A percentile compares a stretch with the other conserved stretches of the same genome.
Evolutionary conservation across 2,329 filamentous ascomycete genomes (phyloP).

Genomic region (Pseudogymnoascus sp.): DNA sequence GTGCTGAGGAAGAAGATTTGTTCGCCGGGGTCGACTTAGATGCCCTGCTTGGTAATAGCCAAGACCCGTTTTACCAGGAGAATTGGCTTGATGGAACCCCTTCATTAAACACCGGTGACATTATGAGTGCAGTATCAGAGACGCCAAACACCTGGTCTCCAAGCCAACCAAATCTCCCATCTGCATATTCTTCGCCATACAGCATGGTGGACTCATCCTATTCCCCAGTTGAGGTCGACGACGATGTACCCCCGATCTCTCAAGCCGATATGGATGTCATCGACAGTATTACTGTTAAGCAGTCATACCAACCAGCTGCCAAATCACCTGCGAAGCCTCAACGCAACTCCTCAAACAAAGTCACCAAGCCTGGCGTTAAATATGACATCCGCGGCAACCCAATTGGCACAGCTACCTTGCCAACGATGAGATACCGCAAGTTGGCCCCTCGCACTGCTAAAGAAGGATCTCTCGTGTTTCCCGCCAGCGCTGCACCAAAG

Average conservation of each 20-base stretch:
- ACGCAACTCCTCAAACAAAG: neutral
- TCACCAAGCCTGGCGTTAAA: neutral
- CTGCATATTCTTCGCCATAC: neutral
- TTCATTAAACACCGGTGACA: neutral
- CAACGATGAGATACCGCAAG: neutral
- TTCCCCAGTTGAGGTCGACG: neutral
- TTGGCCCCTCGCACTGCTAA: neutral
- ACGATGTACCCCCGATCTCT: neutral
- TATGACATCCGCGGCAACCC: constrained; percentile 1
- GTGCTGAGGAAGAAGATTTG: neutral
- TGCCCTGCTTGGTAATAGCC: neutral
- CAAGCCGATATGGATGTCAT: neutral
- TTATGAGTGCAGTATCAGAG: neutral
- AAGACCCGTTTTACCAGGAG: neutral
- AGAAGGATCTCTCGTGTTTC: neutral
- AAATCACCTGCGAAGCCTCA: neutral
- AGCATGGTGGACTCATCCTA: neutral
- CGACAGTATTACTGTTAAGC: neutral
- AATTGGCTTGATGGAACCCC: neutral
- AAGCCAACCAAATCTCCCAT: neutral
- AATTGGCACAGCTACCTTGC: neutral
- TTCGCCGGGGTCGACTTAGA: neutral
- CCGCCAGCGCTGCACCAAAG: neutral
- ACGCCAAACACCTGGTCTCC: neutral
- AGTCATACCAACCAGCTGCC: neutral